A percentile compares a stretch with the other conserved stretches of the same genome.
Evolutionary conservation across 1,284 basidiomycete genomes (phyloP).

Genomic region (Ustilago shanxiensis): DNA sequence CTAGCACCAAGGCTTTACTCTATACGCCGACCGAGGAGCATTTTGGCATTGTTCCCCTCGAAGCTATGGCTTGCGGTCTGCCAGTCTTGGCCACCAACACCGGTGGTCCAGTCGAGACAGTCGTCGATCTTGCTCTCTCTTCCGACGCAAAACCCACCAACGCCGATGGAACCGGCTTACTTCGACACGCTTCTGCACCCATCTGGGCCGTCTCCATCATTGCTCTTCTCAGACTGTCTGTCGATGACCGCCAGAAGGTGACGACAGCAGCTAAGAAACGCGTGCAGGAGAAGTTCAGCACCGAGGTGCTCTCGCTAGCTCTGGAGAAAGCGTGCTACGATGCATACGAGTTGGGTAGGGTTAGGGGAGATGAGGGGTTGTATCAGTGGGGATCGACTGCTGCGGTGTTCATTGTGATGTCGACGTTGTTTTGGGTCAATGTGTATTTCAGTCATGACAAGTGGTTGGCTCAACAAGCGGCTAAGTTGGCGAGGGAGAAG

Average conservation of each 20-base stretch:
- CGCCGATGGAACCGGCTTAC: conserved; percentile 48
- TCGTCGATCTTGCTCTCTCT: conserved; percentile 75
- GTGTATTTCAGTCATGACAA: conserved; percentile 50
- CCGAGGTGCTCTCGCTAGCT: conserved; percentile 42
- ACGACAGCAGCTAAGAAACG: conserved; percentile 25
- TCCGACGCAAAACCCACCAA: conserved; percentile 42
- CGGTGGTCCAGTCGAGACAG: conserved; percentile 91
- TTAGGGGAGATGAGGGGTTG: conserved; percentile 53
- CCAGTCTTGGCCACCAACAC: conserved; percentile 89
- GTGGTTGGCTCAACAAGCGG: conserved; percentile 38
- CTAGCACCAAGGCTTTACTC: conserved; percentile 73
- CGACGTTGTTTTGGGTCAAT: conserved; percentile 43
- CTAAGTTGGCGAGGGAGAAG: conserved; percentile 40
- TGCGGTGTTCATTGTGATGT: conserved; percentile 42
- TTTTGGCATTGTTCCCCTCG: conserved; percentile 95
- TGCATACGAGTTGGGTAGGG: conserved; percentile 37
- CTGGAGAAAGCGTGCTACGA: conserved; percentile 55
- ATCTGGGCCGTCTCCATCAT: conserved; percentile 53
- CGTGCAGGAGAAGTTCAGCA: conserved; percentile 39
- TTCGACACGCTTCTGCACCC: conserved; percentile 43
- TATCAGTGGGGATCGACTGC: conserved; percentile 51
- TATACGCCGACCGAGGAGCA: conserved; percentile 97
- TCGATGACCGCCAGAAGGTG: conserved; percentile 16
- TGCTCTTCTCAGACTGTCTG: conserved; percentile 36
- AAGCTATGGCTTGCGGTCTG: conserved; percentile 91